These are phyloP conservation scores for Trichoderma asperelloides DNA, from an alignment of 495 filamentous ascomycete species.

Conservation along the genomic window DNA sequence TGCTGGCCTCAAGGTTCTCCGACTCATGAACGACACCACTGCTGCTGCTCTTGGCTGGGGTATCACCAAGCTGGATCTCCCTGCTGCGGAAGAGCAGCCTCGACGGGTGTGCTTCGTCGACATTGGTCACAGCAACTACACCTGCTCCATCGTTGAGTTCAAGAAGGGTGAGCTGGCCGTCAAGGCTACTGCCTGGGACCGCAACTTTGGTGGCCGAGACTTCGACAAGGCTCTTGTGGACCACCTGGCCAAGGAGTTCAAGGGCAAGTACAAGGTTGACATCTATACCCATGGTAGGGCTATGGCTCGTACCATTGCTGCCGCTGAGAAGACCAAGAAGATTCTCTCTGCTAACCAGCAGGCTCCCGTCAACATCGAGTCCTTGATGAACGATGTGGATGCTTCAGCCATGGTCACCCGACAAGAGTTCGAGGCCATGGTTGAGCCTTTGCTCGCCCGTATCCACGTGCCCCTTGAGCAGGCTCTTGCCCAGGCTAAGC, in stretches of 20 bases:
- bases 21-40: constrained; percentile 97
- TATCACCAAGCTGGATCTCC: constrained; percentile 94
- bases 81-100: constrained; percentile 82
- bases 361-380: constrained; percentile 96
- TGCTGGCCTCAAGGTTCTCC: constrained; percentile 82
- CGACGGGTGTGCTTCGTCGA: constrained; percentile 88
- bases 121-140: constrained; percentile 94
- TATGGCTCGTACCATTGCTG: constrained; percentile 71
- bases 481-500: constrained; percentile 82
- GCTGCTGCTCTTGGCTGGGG: constrained; percentile 93
- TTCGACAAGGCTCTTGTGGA: constrained; percentile 92
- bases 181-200: constrained; percentile 85
- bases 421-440: constrained; percentile 85
- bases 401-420: constrained; percentile 83
- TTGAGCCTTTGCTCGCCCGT: constrained; percentile 75
- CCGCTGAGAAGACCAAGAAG: constrained; percentile 98
- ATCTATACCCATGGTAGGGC: constrained; percentile 86
- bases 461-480: constrained; percentile 71
- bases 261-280: constrained; percentile 84
- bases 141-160: constrained; percentile 89
- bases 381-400: constrained; percentile 95
- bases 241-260: constrained; percentile 91
- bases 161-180: constrained; percentile 94
- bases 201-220: constrained; percentile 95
- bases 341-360: constrained; percentile 90